Evolutionary conservation across 2,329 filamentous ascomycete species (phyloP), one percentile per base, ranked within the genome.

Genomic region (Apiospora saccharicola): DNA sequence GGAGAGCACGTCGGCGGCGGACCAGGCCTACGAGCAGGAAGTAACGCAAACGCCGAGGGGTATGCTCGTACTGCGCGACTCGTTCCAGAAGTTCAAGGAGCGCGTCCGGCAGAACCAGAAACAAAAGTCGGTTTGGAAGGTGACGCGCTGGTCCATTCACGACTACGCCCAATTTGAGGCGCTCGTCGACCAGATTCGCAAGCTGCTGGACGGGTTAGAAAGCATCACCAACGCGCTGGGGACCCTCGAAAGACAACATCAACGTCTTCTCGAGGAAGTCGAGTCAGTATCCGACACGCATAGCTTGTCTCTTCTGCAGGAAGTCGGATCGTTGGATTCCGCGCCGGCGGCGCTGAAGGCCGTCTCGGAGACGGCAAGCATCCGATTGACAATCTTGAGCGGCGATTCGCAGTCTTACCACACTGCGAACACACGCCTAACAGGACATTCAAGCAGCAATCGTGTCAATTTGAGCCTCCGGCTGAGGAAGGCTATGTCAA

Each of bases 141-240:
- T 77, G 3, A 79, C 75, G 1, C 64, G 72, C 41, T 78, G 76
- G 75, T 73, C 75, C 0, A 69, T 79, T 16, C 72, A 76, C 34
- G 75, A 78, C 67, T 71, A 68, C 0, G 46, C 67, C 7, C 75
- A 75, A 19, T 78, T 79, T 64, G 72, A 75, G 44, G 34, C 14
- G 4, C 71, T 75, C 7, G 73, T 79, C 14, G 72, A 70, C 10
- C 73, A 70, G 1, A 72, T 78, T 7, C 71, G 68, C 3, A 71
- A 72, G 16, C 75, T 76, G 37, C n/a, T 79, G 10, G 75, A 78
- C 43, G 75, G 73, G 10, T 8, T 68, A 2, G 64, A 68, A 22
- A 68, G 64, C 64, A 68, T 68, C 22, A 46, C 64, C 13, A 68
- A 68, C 7, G 43, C 64, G 2, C 22, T 68, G 1, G 64, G 64